Percentiles rank a stretch among this genome's conserved stretches.
phyloP scores from a whole-genome alignment of 495 filamentous ascomycete species.

The Neurospora tetrasperma region DNA sequence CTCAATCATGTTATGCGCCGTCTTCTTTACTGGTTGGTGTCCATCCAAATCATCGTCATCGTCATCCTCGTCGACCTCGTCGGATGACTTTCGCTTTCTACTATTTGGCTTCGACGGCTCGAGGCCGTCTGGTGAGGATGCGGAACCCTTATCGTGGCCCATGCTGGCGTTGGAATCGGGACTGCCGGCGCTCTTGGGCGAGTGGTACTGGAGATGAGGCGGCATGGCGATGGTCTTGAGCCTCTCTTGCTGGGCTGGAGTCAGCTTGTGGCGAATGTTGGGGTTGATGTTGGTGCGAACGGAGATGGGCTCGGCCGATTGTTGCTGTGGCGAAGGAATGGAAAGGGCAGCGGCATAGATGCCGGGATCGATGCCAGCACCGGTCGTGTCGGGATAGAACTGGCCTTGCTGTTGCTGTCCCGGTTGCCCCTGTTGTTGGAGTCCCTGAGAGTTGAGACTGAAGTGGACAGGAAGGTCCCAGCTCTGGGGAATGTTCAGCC shows the following conservation, averaged over 20 bases:
- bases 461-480: conserved; percentile 21
- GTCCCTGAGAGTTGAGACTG: conserved; percentile 12
- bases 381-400: conserved; percentile 12
- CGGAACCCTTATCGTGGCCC: conserved; percentile 30
- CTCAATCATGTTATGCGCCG: conserved; percentile 95
- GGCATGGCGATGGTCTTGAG: conserved; percentile 48
- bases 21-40: conserved; percentile 80
- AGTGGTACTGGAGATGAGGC: conserved; percentile 42
- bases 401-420: conserved; percentile 3
- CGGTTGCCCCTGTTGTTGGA: conserved; percentile 20
- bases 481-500: conserved; percentile 8
- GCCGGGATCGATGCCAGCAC: conserved; percentile 6
- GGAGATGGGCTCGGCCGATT: conserved; percentile 3
- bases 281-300: conserved; percentile 11
- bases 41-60: conserved; percentile 43
- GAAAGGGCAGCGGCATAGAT: conserved; percentile 5
- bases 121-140: conserved; percentile 36
- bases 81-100: conserved; percentile 56
- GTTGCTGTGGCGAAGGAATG: conserved; percentile 4
- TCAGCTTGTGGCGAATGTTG: conserved; percentile 27
- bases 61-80: conserved; percentile 37
- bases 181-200: conserved; percentile 41
- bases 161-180: conserved; percentile 31
- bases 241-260: conserved; percentile 43
- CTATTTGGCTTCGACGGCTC: conserved; percentile 37